phyloP scores from a whole-genome alignment of 768 basidiomycete species.

The Pisolithus marmoratus region DNA sequence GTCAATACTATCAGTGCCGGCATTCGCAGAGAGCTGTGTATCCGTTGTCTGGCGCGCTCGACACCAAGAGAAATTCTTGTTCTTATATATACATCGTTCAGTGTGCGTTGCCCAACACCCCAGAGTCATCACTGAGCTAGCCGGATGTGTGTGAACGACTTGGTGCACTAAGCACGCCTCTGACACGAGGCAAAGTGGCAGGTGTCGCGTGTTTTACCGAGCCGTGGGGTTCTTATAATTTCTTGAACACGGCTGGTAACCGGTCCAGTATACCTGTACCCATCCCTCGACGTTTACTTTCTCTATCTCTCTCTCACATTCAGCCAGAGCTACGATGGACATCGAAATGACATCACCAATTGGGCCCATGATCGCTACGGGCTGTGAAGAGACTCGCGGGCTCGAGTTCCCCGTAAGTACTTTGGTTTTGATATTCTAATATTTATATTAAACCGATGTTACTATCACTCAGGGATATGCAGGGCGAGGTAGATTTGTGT shows the following conservation, averaged over 20 bases:
- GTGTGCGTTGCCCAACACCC: too few relatives aligned
- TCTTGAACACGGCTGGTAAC: not conserved
- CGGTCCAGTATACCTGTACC: not conserved
- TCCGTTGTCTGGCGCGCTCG: too few relatives aligned
- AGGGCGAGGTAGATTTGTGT: slow-evolving; percentile 44
- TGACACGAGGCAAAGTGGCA: slow-evolving; percentile 26
- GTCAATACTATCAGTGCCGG: too few relatives aligned
- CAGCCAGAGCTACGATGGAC: slow-evolving; percentile 20
- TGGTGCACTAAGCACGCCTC: slow-evolving; percentile 7
- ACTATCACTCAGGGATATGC: slow-evolving; percentile 16
- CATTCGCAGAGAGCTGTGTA: too few relatives aligned
- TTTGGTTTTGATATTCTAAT: not conserved
- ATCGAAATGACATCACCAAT: slow-evolving; percentile 29
- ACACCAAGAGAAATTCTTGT: too few relatives aligned
- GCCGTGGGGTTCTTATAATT: slow-evolving; percentile 11
- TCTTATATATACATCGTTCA: too few relatives aligned
- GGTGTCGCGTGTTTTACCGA: slow-evolving; percentile 20
- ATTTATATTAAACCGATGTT: not conserved
- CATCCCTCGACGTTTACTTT: slow-evolving; percentile 9
- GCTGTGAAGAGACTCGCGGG: slow-evolving; percentile 12
- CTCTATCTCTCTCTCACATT: not conserved
- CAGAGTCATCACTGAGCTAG: too few relatives aligned
- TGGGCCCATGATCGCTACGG: slow-evolving; percentile 21
- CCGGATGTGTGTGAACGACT: not conserved
- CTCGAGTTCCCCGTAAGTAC: slow-evolving; percentile 20